Evolutionary conservation across 805 yeast genomes (phyloP), one percentile per base, ranked within the genome.

Genomic region (Komagataella populi): DNA sequence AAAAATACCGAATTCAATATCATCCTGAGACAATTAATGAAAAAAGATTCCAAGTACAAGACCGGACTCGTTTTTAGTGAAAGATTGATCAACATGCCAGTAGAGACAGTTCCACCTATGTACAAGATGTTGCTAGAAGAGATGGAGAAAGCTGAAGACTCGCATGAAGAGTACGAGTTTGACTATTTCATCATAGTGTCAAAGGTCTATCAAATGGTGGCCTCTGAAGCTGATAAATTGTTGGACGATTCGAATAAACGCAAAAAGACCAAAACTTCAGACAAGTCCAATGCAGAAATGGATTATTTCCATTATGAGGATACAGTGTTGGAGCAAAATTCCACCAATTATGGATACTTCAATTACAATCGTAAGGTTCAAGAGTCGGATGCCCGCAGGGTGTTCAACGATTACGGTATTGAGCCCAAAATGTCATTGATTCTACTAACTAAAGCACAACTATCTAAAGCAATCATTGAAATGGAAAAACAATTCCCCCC

Each of bases 71-170:
- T 93, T 3, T 62, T 93, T 46, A 83, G 93, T 62, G 98, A 93
- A 65, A 73, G 99, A 59, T 72, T 93, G 63, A 84, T 93, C 58
- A 93, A 93, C 63, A 91, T 93, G 97, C 99, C 99, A 2, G 89
- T 87, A 39, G 96, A 93, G 65, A 86, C 91, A 2, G 83, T 87
- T 3, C 96, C 97, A 7, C 97, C 98, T n/a, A 76, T 89, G 78
- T 93, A 88, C 72, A 82, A 76, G 60, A 81, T 93, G 76, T 75
- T 90, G 3, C 59, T 80, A 12, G 89, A 87, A 51, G 98, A 93
- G 60, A 76, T 85, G 67, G 72, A 72, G 49, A 72, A 72, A 55
- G 76, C 82, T 1, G 74, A 74, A 36, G 71, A 74, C 50, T 62
- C 72, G 6, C 74, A 73, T 53, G 74, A 72, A 49, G 69, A 69